Evolutionary conservation across 345 rosid genomes (phyloP).

Genomic region (Arabis hirsuta): DNA sequence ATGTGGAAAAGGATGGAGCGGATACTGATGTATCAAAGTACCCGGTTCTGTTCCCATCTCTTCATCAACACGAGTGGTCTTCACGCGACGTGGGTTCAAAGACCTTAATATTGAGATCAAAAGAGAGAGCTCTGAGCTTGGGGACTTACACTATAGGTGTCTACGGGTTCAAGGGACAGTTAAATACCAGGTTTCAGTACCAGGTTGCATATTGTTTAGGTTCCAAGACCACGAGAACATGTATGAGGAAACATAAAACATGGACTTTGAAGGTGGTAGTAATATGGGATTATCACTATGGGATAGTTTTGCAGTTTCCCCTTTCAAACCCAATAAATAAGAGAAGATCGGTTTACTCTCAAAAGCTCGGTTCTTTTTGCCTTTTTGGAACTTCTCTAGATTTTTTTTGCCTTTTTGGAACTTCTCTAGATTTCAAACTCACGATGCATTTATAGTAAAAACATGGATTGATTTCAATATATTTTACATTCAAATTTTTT

Average conservation of each 20-base stretch:
- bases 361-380: no score
- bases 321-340: no score
- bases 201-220: constrained; percentile 51
- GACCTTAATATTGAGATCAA: constrained; percentile 68
- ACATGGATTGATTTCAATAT: no score
- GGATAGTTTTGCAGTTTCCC: no score
- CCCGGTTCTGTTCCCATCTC: constrained; percentile 78
- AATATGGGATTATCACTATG: constrained; percentile 44
- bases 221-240: constrained; percentile 83
- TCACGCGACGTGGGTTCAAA: constrained; percentile 88
- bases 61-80: constrained; percentile 91
- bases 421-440: no score
- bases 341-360: no score
- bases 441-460: no score
- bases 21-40: constrained; percentile 86
- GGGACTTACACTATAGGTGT: constrained; percentile 85
- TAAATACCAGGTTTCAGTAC: constrained; percentile 59
- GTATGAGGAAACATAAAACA: constrained; percentile 87
- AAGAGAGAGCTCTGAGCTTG: constrained; percentile 61
- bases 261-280: constrained; percentile 76
- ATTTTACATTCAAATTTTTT: no score
- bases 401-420: no score
- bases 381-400: no score
- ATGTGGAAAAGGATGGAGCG: constrained; percentile 60
- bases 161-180: constrained; percentile 80